Conservation (phyloP, 1,284 basidiomycete genomes). For the Cryptococcus jaspeensis region DNA sequence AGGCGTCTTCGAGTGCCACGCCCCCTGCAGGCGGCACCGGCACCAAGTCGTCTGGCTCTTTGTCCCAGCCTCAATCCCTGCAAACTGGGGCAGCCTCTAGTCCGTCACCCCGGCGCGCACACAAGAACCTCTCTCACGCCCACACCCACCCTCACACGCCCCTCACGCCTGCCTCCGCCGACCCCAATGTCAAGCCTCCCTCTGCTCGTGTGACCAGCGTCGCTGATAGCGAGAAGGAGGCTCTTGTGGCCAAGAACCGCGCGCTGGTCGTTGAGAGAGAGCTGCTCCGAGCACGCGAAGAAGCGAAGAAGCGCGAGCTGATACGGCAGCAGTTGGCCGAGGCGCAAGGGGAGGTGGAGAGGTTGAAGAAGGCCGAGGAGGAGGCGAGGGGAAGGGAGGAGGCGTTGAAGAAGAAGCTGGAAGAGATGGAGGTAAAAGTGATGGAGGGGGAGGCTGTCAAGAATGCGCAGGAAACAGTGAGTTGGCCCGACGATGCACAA, state of each 20-base stretch:
- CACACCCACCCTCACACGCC: no score
- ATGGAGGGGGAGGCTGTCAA: slow-evolving; percentile 6
- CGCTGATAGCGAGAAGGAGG: no score
- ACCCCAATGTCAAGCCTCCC: no score
- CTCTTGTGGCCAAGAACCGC: no score
- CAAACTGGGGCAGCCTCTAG: no score
- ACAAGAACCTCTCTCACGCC: no score
- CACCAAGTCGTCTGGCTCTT: background rate
- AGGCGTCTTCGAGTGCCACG: background rate
- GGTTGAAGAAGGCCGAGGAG: slow-evolving; percentile 1
- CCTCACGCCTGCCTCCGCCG: no score
- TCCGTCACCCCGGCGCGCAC: no score
- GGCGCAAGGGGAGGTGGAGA: slow-evolving; percentile 3
- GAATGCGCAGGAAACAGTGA: slow-evolving; percentile 10
- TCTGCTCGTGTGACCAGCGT: no score
- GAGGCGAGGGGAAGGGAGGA: slow-evolving; percentile 9
- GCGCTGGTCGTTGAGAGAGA: background rate
- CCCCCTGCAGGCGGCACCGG: background rate
- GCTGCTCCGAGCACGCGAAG: background rate
- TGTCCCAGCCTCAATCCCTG: no score
- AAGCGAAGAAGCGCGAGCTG: slow-evolving; percentile 6
- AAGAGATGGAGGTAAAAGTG: slow-evolving; percentile 13
- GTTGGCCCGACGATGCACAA: background rate
- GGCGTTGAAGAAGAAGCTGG: slow-evolving; percentile 17
- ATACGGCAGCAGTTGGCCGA: background rate